Percentiles rank a stretch among this genome's conserved stretches.
Evolutionary conservation across 2,329 filamentous ascomycete genomes (phyloP).

Genomic region (Epichloe festucae): DNA sequence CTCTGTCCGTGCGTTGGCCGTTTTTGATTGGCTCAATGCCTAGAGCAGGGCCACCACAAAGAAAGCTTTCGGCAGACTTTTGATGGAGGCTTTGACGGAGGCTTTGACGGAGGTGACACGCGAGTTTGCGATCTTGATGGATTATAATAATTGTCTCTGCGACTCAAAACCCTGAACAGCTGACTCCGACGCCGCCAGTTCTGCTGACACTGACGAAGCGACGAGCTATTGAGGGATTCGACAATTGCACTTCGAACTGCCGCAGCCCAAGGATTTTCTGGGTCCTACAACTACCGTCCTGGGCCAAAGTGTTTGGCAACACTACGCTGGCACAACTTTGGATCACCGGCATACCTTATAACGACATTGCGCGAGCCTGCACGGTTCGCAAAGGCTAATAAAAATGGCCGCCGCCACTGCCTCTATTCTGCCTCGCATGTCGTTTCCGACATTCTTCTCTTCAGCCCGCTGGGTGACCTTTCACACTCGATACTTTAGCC

Average conservation of each 20-base stretch:
- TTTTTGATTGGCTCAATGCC: slow-evolving; percentile 16
- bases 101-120: slow-evolving; percentile 11
- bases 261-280: neutral
- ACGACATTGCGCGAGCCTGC: neutral
- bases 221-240: neutral
- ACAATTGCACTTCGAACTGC: neutral
- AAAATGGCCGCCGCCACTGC: slow-evolving; percentile 14
- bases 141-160: neutral
- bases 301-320: neutral
- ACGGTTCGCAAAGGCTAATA: neutral
- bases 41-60: slow-evolving; percentile 10
- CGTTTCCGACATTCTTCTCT: slow-evolving; percentile 26
- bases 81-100: slow-evolving; percentile 13
- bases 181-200: neutral
- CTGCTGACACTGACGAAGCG: neutral
- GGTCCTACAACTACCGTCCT: neutral
- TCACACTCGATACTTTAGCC: slow-evolving; percentile 31
- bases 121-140: slow-evolving; percentile 11
- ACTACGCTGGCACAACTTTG: no score
- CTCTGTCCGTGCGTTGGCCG: slow-evolving; percentile 14
- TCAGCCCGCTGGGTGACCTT: slow-evolving; percentile 30
- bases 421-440: slow-evolving; percentile 43
- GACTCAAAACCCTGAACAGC: neutral
- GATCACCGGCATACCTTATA: neutral
- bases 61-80: slow-evolving; percentile 20